Evolutionary conservation across 2,329 filamentous ascomycete species (phyloP).

Genomic region (Trichoderma arundinaceum): DNA sequence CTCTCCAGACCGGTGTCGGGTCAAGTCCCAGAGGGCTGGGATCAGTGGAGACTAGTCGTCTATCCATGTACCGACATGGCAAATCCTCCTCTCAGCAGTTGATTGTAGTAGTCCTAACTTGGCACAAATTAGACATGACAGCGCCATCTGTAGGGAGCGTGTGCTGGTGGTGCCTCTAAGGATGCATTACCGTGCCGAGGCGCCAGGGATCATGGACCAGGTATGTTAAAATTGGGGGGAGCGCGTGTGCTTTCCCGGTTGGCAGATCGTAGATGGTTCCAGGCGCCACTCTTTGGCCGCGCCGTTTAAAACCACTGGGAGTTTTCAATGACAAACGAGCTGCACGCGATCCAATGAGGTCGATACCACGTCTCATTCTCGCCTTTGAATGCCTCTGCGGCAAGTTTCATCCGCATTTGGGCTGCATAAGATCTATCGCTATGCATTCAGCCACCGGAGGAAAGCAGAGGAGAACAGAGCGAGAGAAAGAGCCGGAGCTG

Average conservation of each 20-base stretch:
- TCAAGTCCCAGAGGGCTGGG: slow-evolving; percentile 24
- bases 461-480: neutral
- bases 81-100: neutral
- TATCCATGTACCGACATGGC: neutral
- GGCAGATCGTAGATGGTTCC: slow-evolving; percentile 20
- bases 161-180: neutral
- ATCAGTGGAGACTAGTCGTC: slow-evolving; percentile 11
- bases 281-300: slow-evolving; percentile 2
- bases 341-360: neutral
- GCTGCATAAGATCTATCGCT: too few relatives aligned
- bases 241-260: slow-evolving; percentile 21
- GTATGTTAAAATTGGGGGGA: neutral
- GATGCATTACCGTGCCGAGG: slow-evolving; percentile 2
- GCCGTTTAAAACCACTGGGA: neutral
- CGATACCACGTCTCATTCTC: neutral
- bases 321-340: slow-evolving; percentile 1
- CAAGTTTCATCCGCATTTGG: neutral
- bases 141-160: neutral
- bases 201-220: slow-evolving; percentile 2
- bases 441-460: neutral
- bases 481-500: neutral
- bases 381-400: neutral
- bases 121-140: neutral
- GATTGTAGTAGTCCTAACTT: neutral
- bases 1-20: neutral